A percentile compares a stretch with the other conserved stretches of the same genome.
phyloP scores from a whole-genome alignment of 2,329 filamentous ascomycete species.

The Venturia carpophila region DNA sequence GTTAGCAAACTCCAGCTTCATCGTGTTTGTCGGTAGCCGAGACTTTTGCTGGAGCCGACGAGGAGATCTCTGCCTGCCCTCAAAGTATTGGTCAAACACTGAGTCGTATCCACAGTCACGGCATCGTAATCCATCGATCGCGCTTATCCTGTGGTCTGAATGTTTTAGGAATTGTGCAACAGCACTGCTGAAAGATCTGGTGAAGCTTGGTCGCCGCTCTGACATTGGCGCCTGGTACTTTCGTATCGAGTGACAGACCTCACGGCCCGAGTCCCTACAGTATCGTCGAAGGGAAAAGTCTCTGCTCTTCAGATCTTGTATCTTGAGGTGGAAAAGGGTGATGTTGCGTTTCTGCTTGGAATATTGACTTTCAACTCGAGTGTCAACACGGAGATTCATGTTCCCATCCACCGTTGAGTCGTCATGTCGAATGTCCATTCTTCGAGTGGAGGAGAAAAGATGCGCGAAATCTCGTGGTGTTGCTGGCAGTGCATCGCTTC shows the following conservation, averaged over 20 bases:
- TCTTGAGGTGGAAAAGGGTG: conserved; percentile 85
- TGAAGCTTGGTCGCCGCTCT: conserved; percentile 44
- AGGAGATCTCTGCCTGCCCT: neutral
- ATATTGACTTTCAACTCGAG: conserved; percentile 50
- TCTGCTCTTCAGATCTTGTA: conserved; percentile 80
- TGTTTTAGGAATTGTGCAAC: conserved; percentile 35
- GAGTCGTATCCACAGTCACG: conserved; percentile 54
- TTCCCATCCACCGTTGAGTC: conserved; percentile 86
- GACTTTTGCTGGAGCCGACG: neutral
- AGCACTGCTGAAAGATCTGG: conserved; percentile 53
- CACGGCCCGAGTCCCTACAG: conserved; percentile 83
- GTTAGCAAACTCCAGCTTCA: conserved; percentile 92
- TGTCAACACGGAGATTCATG: conserved; percentile 91
- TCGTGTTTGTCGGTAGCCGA: conserved; percentile 57
- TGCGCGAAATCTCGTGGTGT: conserved; percentile 74
- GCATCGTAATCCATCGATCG: conserved; percentile 36
- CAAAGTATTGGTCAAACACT: conserved; percentile 28
- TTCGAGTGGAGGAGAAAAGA: conserved; percentile 77
- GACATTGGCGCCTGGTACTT: conserved; percentile 21
- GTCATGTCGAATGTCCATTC: conserved; percentile 79
- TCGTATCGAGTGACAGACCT: conserved; percentile 53
- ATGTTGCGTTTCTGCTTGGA: conserved; percentile 55
- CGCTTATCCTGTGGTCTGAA: conserved; percentile 35
- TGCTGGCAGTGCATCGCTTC: conserved; percentile 62
- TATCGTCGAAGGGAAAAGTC: conserved; percentile 90